phyloP scores from a whole-genome alignment of 2,329 filamentous ascomycete species.

The Cladosporium austrohemisphaericum region DNA sequence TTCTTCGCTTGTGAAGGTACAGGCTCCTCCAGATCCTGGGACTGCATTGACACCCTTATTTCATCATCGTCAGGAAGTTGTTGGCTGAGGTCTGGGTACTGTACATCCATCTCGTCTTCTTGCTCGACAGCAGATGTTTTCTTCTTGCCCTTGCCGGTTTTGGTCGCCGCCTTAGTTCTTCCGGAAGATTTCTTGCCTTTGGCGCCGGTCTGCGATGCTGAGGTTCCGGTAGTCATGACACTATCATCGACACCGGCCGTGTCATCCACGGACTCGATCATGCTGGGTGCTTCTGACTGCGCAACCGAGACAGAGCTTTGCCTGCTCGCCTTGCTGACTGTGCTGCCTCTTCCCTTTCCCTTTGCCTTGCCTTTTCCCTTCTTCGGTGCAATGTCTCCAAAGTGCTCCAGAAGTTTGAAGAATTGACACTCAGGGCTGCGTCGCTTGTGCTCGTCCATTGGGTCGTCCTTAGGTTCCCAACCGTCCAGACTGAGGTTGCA shows the following conservation, averaged over 20 bases:
- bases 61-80: slow-evolving; percentile 16
- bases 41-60: slow-evolving; percentile 11
- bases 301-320: slow-evolving; percentile 35
- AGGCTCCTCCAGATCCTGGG: slow-evolving; percentile 1
- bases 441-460: slow-evolving; percentile 81
- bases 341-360: slow-evolving; percentile 30
- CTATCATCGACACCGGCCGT: slow-evolving; percentile 52
- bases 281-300: slow-evolving; percentile 24
- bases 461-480: slow-evolving; percentile 91
- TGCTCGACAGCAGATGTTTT: slow-evolving; percentile 17
- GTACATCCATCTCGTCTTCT: slow-evolving; percentile 17
- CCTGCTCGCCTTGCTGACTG: slow-evolving; percentile 60
- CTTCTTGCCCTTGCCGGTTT: slow-evolving; percentile 35
- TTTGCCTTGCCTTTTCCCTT: slow-evolving; percentile 24
- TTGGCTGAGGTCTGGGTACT: slow-evolving; percentile 21
- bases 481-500: slow-evolving; percentile 86
- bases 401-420: slow-evolving; percentile 62
- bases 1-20: slow-evolving; percentile 24
- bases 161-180: slow-evolving; percentile 40
- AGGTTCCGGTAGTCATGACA: slow-evolving; percentile 41
- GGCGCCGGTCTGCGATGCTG: slow-evolving; percentile 25
- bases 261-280: slow-evolving; percentile 21
- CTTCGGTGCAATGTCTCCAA: slow-evolving; percentile 26
- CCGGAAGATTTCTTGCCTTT: slow-evolving; percentile 33
- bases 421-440: slow-evolving; percentile 78